phyloP scores from a whole-genome alignment of 1,139 yeast genomes.

The Saccharomyces hybrid region DNA sequence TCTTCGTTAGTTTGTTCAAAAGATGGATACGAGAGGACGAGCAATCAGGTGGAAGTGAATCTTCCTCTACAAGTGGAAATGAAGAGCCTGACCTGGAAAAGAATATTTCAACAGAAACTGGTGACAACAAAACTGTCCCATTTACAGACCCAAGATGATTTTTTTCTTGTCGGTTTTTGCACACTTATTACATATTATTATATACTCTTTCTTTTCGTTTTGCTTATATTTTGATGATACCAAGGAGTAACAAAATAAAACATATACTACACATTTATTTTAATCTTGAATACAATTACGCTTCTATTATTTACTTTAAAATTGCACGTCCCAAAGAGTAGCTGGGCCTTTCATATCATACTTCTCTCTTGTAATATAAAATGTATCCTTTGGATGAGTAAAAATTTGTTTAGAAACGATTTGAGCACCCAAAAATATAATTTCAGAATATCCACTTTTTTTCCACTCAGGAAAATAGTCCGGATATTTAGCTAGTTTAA shows the following conservation, averaged over 20 bases:
- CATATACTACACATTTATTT: neutral
- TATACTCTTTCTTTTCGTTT: neutral
- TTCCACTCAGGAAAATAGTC: slow-evolving; percentile 97
- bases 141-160: neutral
- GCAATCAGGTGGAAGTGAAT: neutral
- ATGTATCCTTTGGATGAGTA: slow-evolving; percentile 55
- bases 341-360: slow-evolving; percentile 77
- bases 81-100: neutral
- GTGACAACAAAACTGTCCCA: neutral
- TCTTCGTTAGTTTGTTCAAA: slow-evolving; percentile 56
- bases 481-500: slow-evolving; percentile 64
- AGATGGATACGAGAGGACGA: slow-evolving; percentile 40
- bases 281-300: slow-evolving; percentile 6
- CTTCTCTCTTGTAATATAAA: slow-evolving; percentile 60
- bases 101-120: neutral
- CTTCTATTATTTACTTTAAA: slow-evolving; percentile 11
- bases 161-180: neutral
- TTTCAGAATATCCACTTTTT: slow-evolving; percentile 70
- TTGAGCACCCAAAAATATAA: slow-evolving; percentile 76
- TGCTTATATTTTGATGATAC: too few species aligned
- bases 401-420: slow-evolving; percentile 82
- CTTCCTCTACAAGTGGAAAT: neutral
- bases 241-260: too few species aligned
- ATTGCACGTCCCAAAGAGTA: slow-evolving; percentile 45
- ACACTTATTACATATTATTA: neutral